These are phyloP conservation scores for Penicillium sp. DNA, from an alignment of 2,329 filamentous ascomycete species.

Conservation along the genomic window DNA sequence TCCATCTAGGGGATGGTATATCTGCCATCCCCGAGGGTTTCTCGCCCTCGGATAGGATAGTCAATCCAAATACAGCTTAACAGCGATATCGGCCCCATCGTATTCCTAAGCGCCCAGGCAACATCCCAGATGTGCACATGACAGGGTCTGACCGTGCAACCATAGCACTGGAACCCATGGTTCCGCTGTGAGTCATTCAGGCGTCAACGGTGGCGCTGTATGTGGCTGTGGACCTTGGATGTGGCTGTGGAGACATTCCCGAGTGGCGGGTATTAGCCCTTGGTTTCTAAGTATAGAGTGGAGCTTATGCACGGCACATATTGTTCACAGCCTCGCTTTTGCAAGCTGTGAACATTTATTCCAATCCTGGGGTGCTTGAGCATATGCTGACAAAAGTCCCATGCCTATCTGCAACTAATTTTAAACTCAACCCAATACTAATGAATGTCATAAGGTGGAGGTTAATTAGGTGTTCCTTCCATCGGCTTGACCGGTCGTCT, in stretches of 20 bases:
- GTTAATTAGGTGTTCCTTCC: not conserved
- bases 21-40: not conserved
- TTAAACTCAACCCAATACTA: not conserved
- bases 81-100: constrained; percentile 4
- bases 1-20: constrained; percentile 12
- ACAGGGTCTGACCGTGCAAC: not conserved
- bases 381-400: not conserved
- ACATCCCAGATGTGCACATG: not conserved
- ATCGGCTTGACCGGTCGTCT: not conserved
- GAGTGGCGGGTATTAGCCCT: not conserved
- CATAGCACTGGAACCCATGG: not conserved
- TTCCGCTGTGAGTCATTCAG: constrained; percentile 1
- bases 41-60: constrained; percentile 8
- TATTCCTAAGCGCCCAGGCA: not conserved
- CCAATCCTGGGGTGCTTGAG: not conserved
- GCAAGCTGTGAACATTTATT: not conserved
- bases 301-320: not conserved
- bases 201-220: not conserved
- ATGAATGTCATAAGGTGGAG: not conserved
- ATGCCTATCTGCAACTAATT: not conserved
- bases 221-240: not conserved
- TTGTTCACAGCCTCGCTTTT: not conserved
- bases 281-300: not conserved
- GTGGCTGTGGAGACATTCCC: not conserved
- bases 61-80: constrained; percentile 11